phyloP scores from a whole-genome alignment of 305 asterid species.

The Ilex paraguariensis region DNA sequence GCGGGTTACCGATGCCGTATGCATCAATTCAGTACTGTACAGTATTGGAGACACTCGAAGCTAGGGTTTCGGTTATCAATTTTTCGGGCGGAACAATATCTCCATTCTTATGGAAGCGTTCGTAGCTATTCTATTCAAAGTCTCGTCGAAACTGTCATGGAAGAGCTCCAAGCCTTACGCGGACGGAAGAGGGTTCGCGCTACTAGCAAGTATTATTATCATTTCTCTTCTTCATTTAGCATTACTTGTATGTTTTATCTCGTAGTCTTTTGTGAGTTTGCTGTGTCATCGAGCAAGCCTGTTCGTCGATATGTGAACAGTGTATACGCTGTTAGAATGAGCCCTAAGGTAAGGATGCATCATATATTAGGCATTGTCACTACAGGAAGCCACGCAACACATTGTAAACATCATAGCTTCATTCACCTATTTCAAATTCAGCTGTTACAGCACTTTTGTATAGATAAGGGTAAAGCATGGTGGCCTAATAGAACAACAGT shows the following conservation, averaged over 20 bases:
- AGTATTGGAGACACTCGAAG: constrained; percentile 20
- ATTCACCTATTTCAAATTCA: no score
- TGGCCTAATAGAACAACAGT: no score
- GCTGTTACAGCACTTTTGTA: no score
- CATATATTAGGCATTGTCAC: no score
- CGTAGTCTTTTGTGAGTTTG: no score
- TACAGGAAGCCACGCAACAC: no score
- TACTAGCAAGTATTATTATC: constrained; percentile 45
- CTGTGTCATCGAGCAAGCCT: no score
- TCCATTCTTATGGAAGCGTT: constrained; percentile 27
- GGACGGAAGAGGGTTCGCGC: constrained; percentile 54
- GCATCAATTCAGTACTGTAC: constrained; percentile 30
- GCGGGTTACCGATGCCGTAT: constrained; percentile 33
- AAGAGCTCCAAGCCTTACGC: constrained; percentile 48
- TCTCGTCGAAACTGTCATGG: constrained; percentile 48
- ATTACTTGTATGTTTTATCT: not conserved
- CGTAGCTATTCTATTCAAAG: constrained; percentile 61
- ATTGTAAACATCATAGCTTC: no score
- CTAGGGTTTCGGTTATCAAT: constrained; percentile 25
- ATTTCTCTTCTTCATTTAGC: not conserved
- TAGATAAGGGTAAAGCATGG: no score
- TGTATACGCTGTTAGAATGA: no score
- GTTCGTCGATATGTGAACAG: no score
- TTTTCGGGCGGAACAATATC: constrained; percentile 24
- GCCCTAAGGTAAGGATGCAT: no score